Evolutionary conservation across 371 early-diverging fungal species (phyloP), one percentile per base, ranked within the genome.

Genomic region (Syncephalis fuscata): DNA sequence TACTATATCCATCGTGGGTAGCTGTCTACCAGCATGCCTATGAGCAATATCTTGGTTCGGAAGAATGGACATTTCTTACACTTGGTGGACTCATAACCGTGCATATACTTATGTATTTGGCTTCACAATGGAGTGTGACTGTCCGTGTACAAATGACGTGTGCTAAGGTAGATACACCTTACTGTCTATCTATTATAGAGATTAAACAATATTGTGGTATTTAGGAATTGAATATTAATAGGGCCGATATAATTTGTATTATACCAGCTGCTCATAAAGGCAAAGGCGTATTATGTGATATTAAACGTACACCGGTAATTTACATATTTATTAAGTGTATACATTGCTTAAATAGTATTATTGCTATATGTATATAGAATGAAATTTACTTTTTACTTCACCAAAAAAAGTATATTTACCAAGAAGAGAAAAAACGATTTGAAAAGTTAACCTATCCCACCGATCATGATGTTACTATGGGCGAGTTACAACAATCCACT

Each of bases 91-190:
- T 84, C 44, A 48, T 80, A 21, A 78, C 82, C 32, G 52, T 71
- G 38, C 79, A 97, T 54, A 81, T 81, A 2, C 68, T 97, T 49
- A 63, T 80, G 17, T 89, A 86, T 63, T 69, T 97, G 46, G 73
- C 73, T 22, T 85, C 93, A 57, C 91, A 93, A 53, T 97, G 98
- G 98, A 90, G 87, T 63, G 88, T 94, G 15, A 68, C 70, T 20
- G 58, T 82, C 43, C 80, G 81, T 45, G 92, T 91, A 4, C 55
- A 65, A 23, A 63, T 92, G 50, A 92, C 92, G 17, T 93, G 90
- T 65, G 66, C 59, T 45, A 74, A 70, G 63, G 89, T 82, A 59
- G 39, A 53, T 32, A 32, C 32, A n/a, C n/a, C n/a, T n/a, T n/a
- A n/a, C n/a, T n/a, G n/a, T n/a, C n/a, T n/a, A n/a, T n/a, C n/a